Base-by-base conservation (phyloP, 768 basidiomycete genomes). In the Gloeopeniophorella convolvens region DNA sequence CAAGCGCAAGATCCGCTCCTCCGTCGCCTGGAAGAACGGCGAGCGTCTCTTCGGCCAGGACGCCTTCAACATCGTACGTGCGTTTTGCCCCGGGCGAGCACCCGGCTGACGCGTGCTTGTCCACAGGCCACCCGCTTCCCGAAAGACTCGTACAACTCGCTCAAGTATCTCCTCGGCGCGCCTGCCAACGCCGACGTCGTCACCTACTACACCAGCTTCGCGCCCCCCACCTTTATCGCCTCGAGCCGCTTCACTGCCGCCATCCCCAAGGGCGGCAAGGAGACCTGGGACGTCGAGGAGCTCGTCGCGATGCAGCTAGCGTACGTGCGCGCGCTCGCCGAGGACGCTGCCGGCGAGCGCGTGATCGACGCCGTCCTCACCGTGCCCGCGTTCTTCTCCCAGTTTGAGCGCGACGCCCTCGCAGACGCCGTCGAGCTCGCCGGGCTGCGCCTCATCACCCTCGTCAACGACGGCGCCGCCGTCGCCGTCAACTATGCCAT, bases 401-500 rank as follows among this genome's bases (percentile, higher is more conserved):
- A 94, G 62, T 83, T 83, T 61, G 91, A 99, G 64, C 82, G 94
- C 11, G 87, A 93, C 66, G 89, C 95, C 2, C 78, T 98, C 32
- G 80, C 82, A 24, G 95, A 97, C 65, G 92, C 95, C 13, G 77
- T 93, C 30, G 95, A 96, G 62, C 80, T 98, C 37, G 82, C 93
- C 13, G 96, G 94, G 2, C 69, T 99, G 39, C 79, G 78, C 23
- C 83, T 86, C 1, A 71, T 97, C 27, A 83, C 89, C 0, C 73
- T 98, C 51, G 79, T 99, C 45, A 87, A 93, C 59, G 96, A 99
- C 59, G 95, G 95, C 23, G 82, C 89, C 0, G 90, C 93, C 2
- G 85, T 94, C n/a, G 96, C 92, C 12, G 77, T 98, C 59, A 99
- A 99, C 71, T 99, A 89, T 62, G 96, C 96, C 35, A 96, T 98